Evolutionary conservation across 2,329 filamentous ascomycete species (phyloP).

Genomic region (Conoideocrella luteorostrata): DNA sequence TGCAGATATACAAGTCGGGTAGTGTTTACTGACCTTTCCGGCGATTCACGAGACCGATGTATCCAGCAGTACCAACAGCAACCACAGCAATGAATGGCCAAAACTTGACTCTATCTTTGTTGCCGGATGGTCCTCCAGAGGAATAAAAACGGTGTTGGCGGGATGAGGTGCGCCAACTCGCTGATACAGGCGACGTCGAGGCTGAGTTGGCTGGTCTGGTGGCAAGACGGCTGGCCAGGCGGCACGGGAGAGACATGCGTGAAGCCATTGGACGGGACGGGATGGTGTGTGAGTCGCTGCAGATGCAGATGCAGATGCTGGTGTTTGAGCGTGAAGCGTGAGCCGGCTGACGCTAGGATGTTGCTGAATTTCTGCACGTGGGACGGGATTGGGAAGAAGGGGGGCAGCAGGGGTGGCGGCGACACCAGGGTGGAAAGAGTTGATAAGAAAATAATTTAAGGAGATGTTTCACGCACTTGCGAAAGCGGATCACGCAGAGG

Average conservation of each 20-base stretch:
- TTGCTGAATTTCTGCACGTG: not conserved
- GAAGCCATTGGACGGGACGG: slow-evolving; percentile 20
- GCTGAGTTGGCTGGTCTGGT: slow-evolving; percentile 12
- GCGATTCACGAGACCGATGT: slow-evolving; percentile 42
- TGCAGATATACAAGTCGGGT: no score
- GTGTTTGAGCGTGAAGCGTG: no score
- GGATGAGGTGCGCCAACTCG: slow-evolving; percentile 16
- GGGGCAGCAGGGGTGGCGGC: no score
- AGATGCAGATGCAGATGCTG: not conserved
- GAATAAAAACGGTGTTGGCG: slow-evolving; percentile 30
- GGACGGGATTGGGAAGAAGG: no score
- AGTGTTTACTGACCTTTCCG: slow-evolving; percentile 36
- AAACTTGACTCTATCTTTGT: slow-evolving; percentile 42
- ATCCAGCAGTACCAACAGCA: slow-evolving; percentile 40
- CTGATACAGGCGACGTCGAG: slow-evolving; percentile 10
- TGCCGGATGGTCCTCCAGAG: slow-evolving; percentile 25
- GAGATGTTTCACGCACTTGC: no score
- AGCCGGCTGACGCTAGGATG: no score
- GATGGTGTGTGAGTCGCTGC: not conserved
- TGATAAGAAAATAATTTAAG: no score
- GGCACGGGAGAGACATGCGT: slow-evolving; percentile 22
- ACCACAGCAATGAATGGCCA: slow-evolving; percentile 51
- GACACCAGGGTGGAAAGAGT: no score
- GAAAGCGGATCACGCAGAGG: no score
- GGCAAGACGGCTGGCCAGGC: slow-evolving; percentile 16